phyloP scores from a whole-genome alignment of 1,139 yeast genomes.

The Wickerhamiella infanticola region DNA sequence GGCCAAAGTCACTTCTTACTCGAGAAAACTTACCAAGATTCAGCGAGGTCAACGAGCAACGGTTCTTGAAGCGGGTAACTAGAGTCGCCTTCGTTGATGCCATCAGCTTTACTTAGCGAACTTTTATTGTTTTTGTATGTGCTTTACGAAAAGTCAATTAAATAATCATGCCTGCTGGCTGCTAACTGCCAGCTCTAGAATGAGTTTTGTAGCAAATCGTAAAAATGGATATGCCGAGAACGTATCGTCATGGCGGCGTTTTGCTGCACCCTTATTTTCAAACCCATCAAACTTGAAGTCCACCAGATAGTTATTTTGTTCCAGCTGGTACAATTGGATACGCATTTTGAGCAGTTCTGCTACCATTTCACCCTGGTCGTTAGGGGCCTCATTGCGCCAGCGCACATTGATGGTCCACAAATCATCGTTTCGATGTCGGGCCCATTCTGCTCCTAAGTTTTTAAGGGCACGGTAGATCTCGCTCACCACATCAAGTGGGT shows the following conservation, averaged over 20 bases:
- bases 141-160: neutral
- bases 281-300: slow-evolving; percentile 98
- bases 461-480: slow-evolving; percentile 90
- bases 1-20: neutral
- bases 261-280: slow-evolving; percentile 32
- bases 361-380: slow-evolving; percentile 7
- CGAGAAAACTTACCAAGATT: neutral
- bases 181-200: slow-evolving; percentile 94
- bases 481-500: slow-evolving; percentile 97
- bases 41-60: slow-evolving; percentile 15
- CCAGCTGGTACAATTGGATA: slow-evolving; percentile 87
- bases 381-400: slow-evolving; percentile 43
- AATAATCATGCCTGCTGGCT: slow-evolving; percentile 26
- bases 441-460: slow-evolving; percentile 96
- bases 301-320: slow-evolving; percentile 87
- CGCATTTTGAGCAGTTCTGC: slow-evolving; percentile 88
- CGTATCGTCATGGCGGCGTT: slow-evolving; percentile 33
- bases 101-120: neutral
- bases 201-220: slow-evolving; percentile 79
- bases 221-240: slow-evolving; percentile 91
- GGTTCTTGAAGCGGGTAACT: neutral
- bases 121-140: neutral
- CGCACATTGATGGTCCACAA: slow-evolving; percentile 95
- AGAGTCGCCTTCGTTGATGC: neutral
- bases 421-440: slow-evolving; percentile 72